These are phyloP conservation scores for Sambucus nigra DNA, from an alignment of 129 eudicot species.

Conservation along the genomic window DNA sequence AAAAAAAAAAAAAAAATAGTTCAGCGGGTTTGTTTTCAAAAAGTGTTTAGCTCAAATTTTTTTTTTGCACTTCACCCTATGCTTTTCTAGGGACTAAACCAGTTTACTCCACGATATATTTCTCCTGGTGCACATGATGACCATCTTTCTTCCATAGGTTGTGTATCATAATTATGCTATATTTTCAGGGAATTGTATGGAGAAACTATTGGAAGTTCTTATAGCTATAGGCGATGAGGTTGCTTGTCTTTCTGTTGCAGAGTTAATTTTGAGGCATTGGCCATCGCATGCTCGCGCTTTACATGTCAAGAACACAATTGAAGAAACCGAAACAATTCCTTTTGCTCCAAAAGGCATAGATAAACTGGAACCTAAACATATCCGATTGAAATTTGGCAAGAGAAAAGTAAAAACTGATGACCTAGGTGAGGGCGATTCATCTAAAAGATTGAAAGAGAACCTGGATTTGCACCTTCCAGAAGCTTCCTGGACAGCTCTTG, in stretches of 20 bases:
- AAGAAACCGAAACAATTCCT: slow-evolving; percentile 66
- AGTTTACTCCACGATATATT: too few species aligned
- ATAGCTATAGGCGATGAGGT: slow-evolving; percentile 97
- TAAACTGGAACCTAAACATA: slow-evolving; percentile 82
- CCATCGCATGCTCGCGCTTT: slow-evolving; percentile 96
- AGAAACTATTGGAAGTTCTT: slow-evolving; percentile 90
- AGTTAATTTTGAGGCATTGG: slow-evolving; percentile 80
- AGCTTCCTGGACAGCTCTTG: slow-evolving; percentile 77
- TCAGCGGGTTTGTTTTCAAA: too few species aligned
- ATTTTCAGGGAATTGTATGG: slow-evolving; percentile 95
- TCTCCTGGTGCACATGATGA: too few species aligned
- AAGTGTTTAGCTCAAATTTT: neutral
- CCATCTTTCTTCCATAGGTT: slow-evolving; percentile 4
- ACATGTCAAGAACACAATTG: slow-evolving; percentile 67
- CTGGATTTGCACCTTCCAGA: slow-evolving; percentile 47
- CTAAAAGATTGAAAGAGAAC: slow-evolving; percentile 53
- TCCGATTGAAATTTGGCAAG: slow-evolving; percentile 63
- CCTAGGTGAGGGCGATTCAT: slow-evolving; percentile 18
- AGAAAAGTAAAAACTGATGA: slow-evolving; percentile 46
- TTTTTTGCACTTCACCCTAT: neutral
- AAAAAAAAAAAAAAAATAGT: too few species aligned
- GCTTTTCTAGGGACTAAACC: too few species aligned
- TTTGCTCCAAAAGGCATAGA: slow-evolving; percentile 96
- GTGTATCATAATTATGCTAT: slow-evolving; percentile 7
- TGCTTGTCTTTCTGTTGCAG: slow-evolving; percentile 82